These are phyloP conservation scores for Acacia acuminata DNA, from an alignment of 306 rosid genomes.

Conservation along the genomic window DNA sequence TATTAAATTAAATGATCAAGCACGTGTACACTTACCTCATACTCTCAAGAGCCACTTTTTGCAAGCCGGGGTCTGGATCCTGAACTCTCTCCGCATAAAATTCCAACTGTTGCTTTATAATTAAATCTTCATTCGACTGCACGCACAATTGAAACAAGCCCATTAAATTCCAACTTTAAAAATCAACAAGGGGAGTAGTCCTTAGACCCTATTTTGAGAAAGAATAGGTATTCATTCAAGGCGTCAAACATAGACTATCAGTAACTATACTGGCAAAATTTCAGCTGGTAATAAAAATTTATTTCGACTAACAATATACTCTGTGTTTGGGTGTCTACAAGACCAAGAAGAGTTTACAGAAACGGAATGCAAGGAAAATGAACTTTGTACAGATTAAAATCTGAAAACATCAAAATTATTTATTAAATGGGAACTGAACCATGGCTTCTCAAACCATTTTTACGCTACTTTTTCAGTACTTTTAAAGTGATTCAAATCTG, in stretches of 20 bases:
- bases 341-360: not conserved
- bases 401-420: conserved; percentile 5
- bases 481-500: not conserved
- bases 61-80: conserved; percentile 80
- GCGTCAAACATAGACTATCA: not conserved
- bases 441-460: conserved; percentile 26
- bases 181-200: not conserved
- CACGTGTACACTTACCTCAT: conserved; percentile 66
- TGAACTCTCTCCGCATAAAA: conserved; percentile 97
- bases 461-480: conserved; percentile 6
- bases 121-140: conserved; percentile 97
- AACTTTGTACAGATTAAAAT: not conserved
- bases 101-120: conserved; percentile 86
- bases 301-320: not conserved
- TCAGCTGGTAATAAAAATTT: not conserved
- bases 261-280: not conserved
- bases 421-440: conserved; percentile 2
- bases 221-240: not conserved
- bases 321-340: not conserved
- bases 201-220: not conserved
- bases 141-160: conserved; percentile 10
- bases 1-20: not conserved
- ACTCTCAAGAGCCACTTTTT: conserved; percentile 89
- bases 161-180: not conserved
- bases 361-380: not conserved